A percentile compares a stretch with the other conserved stretches of the same genome.
Conservation (phyloP, 768 basidiomycete genomes). For the Serendipita indica region DNA sequence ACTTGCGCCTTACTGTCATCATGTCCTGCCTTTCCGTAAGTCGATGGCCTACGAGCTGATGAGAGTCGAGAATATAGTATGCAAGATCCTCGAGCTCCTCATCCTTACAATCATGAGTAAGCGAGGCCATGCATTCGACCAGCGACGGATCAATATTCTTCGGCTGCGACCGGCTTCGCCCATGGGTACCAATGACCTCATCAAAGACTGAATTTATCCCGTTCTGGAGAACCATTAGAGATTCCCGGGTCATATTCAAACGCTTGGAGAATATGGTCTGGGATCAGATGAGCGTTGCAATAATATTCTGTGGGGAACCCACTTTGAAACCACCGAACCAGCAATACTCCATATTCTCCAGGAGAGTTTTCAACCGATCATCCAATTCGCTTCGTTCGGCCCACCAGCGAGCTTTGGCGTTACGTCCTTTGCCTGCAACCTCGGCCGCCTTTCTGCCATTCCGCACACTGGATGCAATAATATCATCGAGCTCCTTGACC, state of each 20-base stretch:
- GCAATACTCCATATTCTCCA: constrained; percentile 82
- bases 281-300: no score
- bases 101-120: constrained; percentile 69
- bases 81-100: constrained; percentile 93
- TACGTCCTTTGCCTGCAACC: constrained; percentile 58
- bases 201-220: no score
- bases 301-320: constrained; percentile 17
- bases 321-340: constrained; percentile 99
- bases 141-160: constrained; percentile 46
- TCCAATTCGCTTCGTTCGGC: constrained; percentile 63
- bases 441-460: constrained; percentile 54
- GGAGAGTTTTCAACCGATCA: constrained; percentile 49
- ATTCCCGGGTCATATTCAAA: no score
- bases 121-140: constrained; percentile 71
- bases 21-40: no score
- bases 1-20: not conserved
- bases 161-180: constrained; percentile 14
- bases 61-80: constrained; percentile 86
- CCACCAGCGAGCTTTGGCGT: constrained; percentile 75
- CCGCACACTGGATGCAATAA: constrained; percentile 33
- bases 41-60: constrained; percentile 66
- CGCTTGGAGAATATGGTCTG: no score
- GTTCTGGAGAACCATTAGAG: no score
- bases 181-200: not conserved
- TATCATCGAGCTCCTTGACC: constrained; percentile 55